A percentile compares a stretch with the other conserved stretches of the same genome.
Conservation (phyloP, 2,329 filamentous ascomycete genomes). For the Aspergillus aculeatinus region DNA sequence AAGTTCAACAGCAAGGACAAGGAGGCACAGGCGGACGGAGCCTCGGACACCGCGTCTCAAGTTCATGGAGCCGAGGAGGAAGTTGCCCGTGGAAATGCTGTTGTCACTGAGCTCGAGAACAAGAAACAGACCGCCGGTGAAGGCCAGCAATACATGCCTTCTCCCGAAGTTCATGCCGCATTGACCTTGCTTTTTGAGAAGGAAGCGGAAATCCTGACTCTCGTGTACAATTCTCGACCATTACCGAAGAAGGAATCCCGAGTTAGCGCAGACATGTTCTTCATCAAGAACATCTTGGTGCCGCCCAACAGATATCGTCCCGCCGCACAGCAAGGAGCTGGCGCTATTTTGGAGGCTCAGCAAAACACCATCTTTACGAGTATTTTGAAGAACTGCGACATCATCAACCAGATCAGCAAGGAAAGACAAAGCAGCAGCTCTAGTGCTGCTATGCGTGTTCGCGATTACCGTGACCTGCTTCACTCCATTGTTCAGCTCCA, state of each 20-base stretch:
- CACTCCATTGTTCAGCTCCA: slow-evolving; percentile 81
- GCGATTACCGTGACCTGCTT: slow-evolving; percentile 74
- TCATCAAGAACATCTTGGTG: slow-evolving; percentile 80
- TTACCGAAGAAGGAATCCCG: slow-evolving; percentile 56
- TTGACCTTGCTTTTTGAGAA: slow-evolving; percentile 79
- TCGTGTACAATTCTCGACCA: slow-evolving; percentile 81
- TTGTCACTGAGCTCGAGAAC: slow-evolving; percentile 34
- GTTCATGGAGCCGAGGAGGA: slow-evolving; percentile 59
- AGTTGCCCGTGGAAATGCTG: slow-evolving; percentile 53
- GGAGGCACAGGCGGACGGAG: slow-evolving; percentile 25
- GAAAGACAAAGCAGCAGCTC: slow-evolving; percentile 59
- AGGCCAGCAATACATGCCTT: slow-evolving; percentile 73
- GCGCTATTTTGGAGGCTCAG: slow-evolving; percentile 80
- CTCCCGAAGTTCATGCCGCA: slow-evolving; percentile 78
- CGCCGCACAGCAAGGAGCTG: slow-evolving; percentile 76
- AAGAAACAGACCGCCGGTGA: slow-evolving; percentile 39
- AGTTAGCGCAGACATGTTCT: slow-evolving; percentile 88
- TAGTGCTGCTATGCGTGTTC: slow-evolving; percentile 49
- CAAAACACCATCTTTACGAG: slow-evolving; percentile 86
- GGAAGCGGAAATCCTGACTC: slow-evolving; percentile 76
- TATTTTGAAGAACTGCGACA: slow-evolving; percentile 73
- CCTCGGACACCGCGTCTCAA: slow-evolving; percentile 49
- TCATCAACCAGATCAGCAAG: slow-evolving; percentile 70
- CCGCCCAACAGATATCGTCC: slow-evolving; percentile 91
- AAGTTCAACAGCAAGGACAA: slow-evolving; percentile 37